Conservation (phyloP, 768 basidiomycete species). For the Pisolithus orientalis region DNA sequence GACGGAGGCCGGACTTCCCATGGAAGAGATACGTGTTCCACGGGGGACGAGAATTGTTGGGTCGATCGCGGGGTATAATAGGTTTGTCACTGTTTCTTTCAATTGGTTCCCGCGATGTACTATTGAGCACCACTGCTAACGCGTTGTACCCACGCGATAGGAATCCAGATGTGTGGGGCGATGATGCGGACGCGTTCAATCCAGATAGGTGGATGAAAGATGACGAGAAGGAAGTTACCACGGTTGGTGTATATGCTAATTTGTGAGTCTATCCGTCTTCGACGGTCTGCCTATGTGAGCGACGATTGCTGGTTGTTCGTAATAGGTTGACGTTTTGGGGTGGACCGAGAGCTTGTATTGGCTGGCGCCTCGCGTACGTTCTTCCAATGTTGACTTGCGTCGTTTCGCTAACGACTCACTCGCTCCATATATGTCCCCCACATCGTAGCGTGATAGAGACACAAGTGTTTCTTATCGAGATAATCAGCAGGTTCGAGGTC, state of each 20-base stretch:
- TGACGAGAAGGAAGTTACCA: neutral
- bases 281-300: neutral
- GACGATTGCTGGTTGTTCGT: neutral
- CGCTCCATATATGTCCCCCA: neutral
- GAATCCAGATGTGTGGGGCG: slow-evolving; percentile 24
- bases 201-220: slow-evolving; percentile 24
- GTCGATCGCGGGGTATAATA: slow-evolving; percentile 22
- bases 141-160: slow-evolving; percentile 5
- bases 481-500: slow-evolving; percentile 47
- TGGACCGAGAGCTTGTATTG: neutral
- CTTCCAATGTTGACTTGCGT: no score
- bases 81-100: slow-evolving; percentile 8
- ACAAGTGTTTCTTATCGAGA: slow-evolving; percentile 46
- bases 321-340: neutral
- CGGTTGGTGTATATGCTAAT: slow-evolving; percentile 17
- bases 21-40: slow-evolving; percentile 17
- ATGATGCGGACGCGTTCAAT: slow-evolving; percentile 24
- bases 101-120: neutral
- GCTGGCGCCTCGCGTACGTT: slow-evolving; percentile 13
- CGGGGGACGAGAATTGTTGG: slow-evolving; percentile 15
- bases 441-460: slow-evolving; percentile 34
- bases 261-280: slow-evolving; percentile 9
- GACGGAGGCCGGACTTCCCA: slow-evolving; percentile 15
- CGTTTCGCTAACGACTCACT: neutral
- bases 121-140: no score